Base-by-base conservation (phyloP, 768 basidiomycete species). In the Podaxis mareebaensis region DNA sequence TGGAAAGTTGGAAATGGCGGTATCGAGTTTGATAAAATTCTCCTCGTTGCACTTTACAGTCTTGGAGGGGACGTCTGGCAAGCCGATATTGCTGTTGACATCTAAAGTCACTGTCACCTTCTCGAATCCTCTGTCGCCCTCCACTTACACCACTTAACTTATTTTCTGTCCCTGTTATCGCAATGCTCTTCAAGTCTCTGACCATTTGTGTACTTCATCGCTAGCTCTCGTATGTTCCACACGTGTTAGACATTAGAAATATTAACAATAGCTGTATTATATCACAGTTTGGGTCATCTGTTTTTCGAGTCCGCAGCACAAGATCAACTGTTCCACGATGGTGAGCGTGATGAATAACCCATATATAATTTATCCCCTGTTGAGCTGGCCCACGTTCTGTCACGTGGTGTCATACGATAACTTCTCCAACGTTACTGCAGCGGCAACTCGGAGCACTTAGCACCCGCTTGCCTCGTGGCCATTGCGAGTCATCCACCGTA, bases 11-110 rank as follows among this genome's bases (percentile, higher is more conserved):
- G 74, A 4, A 63, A 69, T 36, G 68, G 65, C 1, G 76, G 74
- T 0, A 77, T 84, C 11, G 69, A 74, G 1, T 79, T 79, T 67
- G 77, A 83, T 28, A 75, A 79, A 52, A 68, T 85, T 40, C 69
- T 80, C 24, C 76, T 85, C 3, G 70, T 81, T 3, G 75, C 76
- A 0, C 64, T 84, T 6, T 73, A 74, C 68, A 83, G 85, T 58
- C 72, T 74, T 28, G 74, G 73, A 53, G 80, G 79, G 17, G 76
- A 81, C 60, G 67, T 75, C 3, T 85, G 83, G 83, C 79, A 84
- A 69, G 83, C 83, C 0, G 83, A 85, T 28, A 74, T 84, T 15
- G 79, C 76, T 36, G 64, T 81, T 28, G 81, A 84, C 22, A 26
- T 51, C 26, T 51, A 51, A 10, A 15, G 49, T 4, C 24, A 7